Evolutionary conservation across 176 grass and related monocot genomes (phyloP).

Genomic region (Oryza brachyantha): DNA sequence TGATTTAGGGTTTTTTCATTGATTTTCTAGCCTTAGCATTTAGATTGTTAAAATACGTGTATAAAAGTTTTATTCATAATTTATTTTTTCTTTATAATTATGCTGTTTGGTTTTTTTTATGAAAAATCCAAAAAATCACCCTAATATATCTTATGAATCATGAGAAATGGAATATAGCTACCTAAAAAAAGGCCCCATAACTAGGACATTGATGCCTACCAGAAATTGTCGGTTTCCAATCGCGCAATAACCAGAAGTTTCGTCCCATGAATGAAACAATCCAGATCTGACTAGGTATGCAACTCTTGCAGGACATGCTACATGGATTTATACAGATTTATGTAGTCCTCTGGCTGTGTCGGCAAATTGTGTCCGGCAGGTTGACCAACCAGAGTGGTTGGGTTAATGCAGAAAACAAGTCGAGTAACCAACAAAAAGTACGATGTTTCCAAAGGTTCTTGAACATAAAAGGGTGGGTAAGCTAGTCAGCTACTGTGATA

Average conservation of each 20-base stretch:
- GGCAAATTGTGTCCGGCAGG: not conserved
- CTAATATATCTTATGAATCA: too few relatives aligned
- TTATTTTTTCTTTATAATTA: too few relatives aligned
- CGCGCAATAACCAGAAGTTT: not conserved
- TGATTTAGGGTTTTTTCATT: too few relatives aligned
- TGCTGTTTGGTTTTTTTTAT: too few relatives aligned
- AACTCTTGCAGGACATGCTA: not conserved
- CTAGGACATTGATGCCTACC: not conserved
- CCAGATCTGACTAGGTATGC: not conserved
- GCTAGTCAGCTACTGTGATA: not conserved
- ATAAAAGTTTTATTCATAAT: too few relatives aligned
- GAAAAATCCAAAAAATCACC: too few relatives aligned
- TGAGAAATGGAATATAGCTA: too few relatives aligned
- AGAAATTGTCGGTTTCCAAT: conserved; percentile 17
- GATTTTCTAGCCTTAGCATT: too few relatives aligned
- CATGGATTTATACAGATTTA: not conserved
- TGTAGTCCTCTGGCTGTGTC: not conserved
- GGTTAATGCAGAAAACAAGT: not conserved
- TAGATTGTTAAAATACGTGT: too few relatives aligned
- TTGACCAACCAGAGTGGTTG: not conserved
- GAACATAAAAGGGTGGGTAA: not conserved
- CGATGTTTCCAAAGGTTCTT: not conserved
- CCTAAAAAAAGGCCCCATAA: too few relatives aligned
- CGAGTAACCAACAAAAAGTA: not conserved
- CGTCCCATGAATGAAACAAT: not conserved